These are phyloP conservation scores for Xylaria sp. DNA, from an alignment of 2,329 filamentous ascomycete species.

Conservation along the genomic window DNA sequence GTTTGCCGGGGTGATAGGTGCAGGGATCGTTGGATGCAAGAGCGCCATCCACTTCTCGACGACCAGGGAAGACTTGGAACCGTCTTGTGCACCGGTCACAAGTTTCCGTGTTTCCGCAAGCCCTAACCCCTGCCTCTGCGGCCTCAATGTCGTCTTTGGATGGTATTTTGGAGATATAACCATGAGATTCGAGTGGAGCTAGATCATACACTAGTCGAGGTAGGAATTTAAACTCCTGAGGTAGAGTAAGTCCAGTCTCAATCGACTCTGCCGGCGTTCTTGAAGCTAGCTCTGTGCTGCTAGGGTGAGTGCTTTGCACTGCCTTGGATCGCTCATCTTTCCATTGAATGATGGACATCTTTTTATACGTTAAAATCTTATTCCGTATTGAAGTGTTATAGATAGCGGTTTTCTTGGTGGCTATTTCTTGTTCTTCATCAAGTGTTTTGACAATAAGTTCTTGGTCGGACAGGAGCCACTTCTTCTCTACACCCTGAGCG, in stretches of 20 bases:
- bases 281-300: constrained; percentile 49
- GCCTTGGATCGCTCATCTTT: constrained; percentile 62
- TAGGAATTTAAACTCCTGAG: constrained; percentile 75
- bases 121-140: constrained; percentile 71
- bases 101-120: constrained; percentile 80
- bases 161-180: constrained; percentile 79
- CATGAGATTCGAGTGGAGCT: constrained; percentile 69
- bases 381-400: constrained; percentile 89
- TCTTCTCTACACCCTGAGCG: constrained; percentile 58
- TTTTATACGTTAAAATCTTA: constrained; percentile 77
- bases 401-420: constrained; percentile 72
- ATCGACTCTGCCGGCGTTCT: constrained; percentile 60
- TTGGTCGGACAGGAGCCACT: constrained; percentile 70
- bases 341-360: constrained; percentile 79
- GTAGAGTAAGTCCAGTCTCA: constrained; percentile 72
- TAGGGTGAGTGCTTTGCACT: constrained; percentile 48
- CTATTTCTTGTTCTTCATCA: constrained; percentile 81
- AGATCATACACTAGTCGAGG: constrained; percentile 72
- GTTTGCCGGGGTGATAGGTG: constrained; percentile 81
- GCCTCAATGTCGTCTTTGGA: constrained; percentile 71
- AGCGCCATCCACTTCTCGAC: constrained; percentile 78
- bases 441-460: constrained; percentile 74
- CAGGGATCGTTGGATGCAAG: constrained; percentile 82
- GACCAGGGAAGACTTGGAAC: constrained; percentile 92
- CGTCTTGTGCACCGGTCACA: constrained; percentile 88